A percentile compares a stretch with the other conserved stretches of the same genome.
These are phyloP conservation scores for Xylaria sp. DNA, from an alignment of 2,329 filamentous ascomycete genomes.

Conservation along the genomic window DNA sequence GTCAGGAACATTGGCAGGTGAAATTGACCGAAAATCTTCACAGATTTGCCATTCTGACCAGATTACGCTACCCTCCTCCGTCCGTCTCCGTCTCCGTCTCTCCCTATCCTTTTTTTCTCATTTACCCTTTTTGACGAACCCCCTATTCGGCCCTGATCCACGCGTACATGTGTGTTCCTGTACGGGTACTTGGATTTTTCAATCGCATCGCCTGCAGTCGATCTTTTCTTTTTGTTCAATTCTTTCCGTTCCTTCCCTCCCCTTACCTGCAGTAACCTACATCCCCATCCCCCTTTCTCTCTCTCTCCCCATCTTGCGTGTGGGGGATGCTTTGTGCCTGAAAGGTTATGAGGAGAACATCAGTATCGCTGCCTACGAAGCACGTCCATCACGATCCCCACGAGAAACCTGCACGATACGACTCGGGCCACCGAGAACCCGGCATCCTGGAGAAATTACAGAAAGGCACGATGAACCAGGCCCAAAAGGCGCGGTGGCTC, in stretches of 20 bases:
- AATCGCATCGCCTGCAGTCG: slow-evolving; percentile 7
- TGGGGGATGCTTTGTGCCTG: slow-evolving; percentile 32
- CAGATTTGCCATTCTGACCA: not conserved
- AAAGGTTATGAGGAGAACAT: slow-evolving; percentile 64
- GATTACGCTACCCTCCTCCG: slow-evolving; percentile 4
- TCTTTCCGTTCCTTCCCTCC: slow-evolving; percentile 14
- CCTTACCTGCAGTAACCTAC: slow-evolving; percentile 25
- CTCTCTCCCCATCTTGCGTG: slow-evolving; percentile 14
- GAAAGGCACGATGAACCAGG: slow-evolving; percentile 63
- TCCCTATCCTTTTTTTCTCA: not conserved
- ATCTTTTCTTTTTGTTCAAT: slow-evolving; percentile 4
- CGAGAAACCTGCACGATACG: slow-evolving; percentile 68
- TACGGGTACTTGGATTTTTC: slow-evolving; percentile 5
- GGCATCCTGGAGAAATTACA: slow-evolving; percentile 58
- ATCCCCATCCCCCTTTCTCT: slow-evolving; percentile 1
- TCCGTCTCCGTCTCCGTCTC: slow-evolving; percentile 11
- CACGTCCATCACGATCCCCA: slow-evolving; percentile 62
- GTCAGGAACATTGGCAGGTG: not conserved
- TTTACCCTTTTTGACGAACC: slow-evolving; percentile 20
- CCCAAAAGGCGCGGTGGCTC: slow-evolving; percentile 66
- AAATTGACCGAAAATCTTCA: not conserved
- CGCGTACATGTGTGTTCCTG: slow-evolving; percentile 7
- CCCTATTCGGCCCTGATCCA: slow-evolving; percentile 23
- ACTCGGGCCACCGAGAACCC: slow-evolving; percentile 48
- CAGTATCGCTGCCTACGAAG: slow-evolving; percentile 65